Evolutionary conservation across 371 early-diverging fungal species (phyloP), one percentile per base, ranked within the genome.

Genomic region (Rhizopus arrhizus): DNA sequence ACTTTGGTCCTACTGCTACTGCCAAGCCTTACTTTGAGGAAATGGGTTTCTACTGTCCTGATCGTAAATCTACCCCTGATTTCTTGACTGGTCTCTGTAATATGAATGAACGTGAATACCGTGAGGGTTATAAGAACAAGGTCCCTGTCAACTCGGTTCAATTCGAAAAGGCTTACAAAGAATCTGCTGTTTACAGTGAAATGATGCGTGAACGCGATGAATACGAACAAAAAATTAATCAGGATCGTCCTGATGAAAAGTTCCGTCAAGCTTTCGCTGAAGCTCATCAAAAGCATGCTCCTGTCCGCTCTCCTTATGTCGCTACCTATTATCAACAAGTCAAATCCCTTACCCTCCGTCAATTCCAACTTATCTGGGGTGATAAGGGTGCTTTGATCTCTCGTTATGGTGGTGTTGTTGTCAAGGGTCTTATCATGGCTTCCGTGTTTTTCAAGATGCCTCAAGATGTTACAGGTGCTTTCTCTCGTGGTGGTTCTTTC

Each of bases 51-150:
- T 56, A 75, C 9, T 84, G 87, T 61, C 92, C 92, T 34, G 62
- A 77, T 48, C 85, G 91, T 64, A 89, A 89, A 68, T 91, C 89
- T n/a, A 87, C 86, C 0, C 82, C 92, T 3, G 93, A 92, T 61
- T 91, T 87, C 66, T 78, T 94, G 63, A 87, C 91, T 11, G 90
- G 91, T 15, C 56, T 88, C 12, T 89, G 86, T 48, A 73, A 86
- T 61, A 66, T 78, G 12, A 70, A 83, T 43, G 91, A 90, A 68
- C 88, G 88, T 65, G 71, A 74, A 51, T 64, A 85, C 33, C 65
- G 73, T 12, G 65, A 78, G 3, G 90, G 88, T 1, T 81, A 75
- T 48, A 81, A 84, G 50, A 68, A 72, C 10, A 65, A 63, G 41
- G 72, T 80, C 1, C 88, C 88, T 5, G 56, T 48, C 9, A 72